phyloP scores from a whole-genome alignment of 352 stramenopile genomes.

The Phytophthora capsici region DNA sequence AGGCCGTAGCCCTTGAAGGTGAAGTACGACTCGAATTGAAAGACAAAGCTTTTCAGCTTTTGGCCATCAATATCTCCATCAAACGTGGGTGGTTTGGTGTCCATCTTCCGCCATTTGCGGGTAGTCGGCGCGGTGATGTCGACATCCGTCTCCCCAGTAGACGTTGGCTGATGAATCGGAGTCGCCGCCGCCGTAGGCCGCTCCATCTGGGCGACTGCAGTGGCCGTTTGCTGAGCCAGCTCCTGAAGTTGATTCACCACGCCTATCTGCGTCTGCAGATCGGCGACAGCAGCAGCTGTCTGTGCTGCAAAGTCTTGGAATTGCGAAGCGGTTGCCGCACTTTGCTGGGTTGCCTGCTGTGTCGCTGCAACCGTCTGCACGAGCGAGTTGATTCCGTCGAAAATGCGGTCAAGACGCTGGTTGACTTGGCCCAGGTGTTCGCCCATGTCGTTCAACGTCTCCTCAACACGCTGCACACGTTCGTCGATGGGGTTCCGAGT shows the following conservation, averaged over 20 bases:
- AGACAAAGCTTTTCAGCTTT: background rate
- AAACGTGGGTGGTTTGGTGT: background rate
- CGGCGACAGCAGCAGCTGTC: background rate
- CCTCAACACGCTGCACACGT: background rate
- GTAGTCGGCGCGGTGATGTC: background rate
- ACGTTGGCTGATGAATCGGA: too few species aligned
- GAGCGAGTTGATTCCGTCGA: slow-evolving; percentile 11
- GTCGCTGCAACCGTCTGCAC: slow-evolving; percentile 1
- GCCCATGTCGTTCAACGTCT: background rate
- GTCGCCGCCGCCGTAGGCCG: too few species aligned
- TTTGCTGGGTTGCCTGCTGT: background rate
- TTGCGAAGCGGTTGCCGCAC: background rate
- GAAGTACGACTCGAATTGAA: background rate
- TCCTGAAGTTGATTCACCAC: background rate
- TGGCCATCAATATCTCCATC: background rate
- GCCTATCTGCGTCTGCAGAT: background rate
- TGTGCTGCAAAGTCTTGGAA: slow-evolving; percentile 2
- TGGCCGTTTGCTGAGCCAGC: background rate
- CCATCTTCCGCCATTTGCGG: background rate
- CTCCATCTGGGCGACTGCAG: background rate
- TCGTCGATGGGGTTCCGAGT: background rate
- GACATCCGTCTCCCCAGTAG: too few species aligned
- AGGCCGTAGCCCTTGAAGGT: background rate
- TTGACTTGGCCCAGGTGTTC: slow-evolving; percentile 11
- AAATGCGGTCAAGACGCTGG: slow-evolving; percentile 6